Conservation (phyloP, 176 grass and related monocot species). For the Aegilops tauschii region DNA sequence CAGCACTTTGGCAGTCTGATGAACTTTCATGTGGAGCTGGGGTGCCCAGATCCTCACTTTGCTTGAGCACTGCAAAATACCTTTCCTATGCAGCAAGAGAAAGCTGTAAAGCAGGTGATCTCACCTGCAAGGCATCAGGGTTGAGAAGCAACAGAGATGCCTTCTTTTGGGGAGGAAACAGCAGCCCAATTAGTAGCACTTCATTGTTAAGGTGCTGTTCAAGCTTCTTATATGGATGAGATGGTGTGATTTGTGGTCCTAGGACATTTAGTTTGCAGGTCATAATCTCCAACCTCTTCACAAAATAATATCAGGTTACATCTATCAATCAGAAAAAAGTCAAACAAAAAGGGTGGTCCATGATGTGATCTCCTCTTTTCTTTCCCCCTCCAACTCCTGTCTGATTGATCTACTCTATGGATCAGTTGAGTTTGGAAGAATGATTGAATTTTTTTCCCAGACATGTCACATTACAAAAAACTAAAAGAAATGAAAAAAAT, state of each 20-base stretch:
- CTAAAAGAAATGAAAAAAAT: not conserved
- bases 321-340: not conserved
- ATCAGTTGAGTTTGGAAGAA: not conserved
- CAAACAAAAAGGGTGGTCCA: slow-evolving; percentile 20
- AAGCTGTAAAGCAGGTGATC: slow-evolving; percentile 32
- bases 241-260: slow-evolving; percentile 29
- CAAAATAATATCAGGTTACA: not conserved
- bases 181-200: not conserved
- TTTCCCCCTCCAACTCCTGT: not conserved
- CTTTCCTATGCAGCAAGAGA: slow-evolving; percentile 53
- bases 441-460: not conserved
- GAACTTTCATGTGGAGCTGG: not conserved
- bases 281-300: slow-evolving; percentile 21
- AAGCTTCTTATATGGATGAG: not conserved
- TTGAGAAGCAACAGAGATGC: slow-evolving; percentile 17
- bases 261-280: slow-evolving; percentile 14
- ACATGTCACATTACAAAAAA: not conserved
- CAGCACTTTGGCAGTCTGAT: not conserved
- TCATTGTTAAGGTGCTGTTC: not conserved
- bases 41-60: slow-evolving; percentile 26
- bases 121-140: slow-evolving; percentile 16
- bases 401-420: not conserved
- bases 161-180: slow-evolving; percentile 7
- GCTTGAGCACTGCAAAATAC: slow-evolving; percentile 50
- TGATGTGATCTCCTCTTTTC: not conserved